Evolutionary conservation across 352 stramenopile genomes (phyloP).

Genomic region (Blastocystis sp.): DNA sequence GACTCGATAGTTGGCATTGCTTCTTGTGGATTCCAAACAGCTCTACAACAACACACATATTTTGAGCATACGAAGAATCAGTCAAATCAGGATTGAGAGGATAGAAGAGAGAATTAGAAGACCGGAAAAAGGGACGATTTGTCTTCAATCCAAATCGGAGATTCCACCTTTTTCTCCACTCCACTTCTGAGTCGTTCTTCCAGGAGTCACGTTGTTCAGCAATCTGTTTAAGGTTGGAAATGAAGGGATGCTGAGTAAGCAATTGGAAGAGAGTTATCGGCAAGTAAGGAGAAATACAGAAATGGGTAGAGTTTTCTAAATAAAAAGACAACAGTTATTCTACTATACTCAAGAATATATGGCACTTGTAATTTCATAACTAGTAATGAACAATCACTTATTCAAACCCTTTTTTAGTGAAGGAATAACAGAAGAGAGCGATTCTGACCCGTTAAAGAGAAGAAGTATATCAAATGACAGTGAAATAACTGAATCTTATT

Average conservation of each 20-base stretch:
- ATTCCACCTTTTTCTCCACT: background rate
- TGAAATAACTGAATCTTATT: background rate
- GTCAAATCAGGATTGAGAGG: background rate
- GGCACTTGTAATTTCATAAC: background rate
- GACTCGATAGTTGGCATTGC: slow-evolving; percentile 36
- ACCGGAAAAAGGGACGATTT: slow-evolving; percentile 40
- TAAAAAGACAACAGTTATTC: background rate
- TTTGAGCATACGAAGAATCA: background rate
- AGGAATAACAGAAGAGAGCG: background rate
- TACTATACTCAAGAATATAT: background rate
- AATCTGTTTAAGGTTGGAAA: background rate
- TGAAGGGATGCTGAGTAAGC: background rate
- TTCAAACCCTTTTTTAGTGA: background rate
- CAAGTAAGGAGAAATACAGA: background rate
- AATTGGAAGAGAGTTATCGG: background rate
- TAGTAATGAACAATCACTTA: background rate
- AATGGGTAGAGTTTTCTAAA: background rate
- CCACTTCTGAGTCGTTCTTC: background rate
- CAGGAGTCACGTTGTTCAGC: background rate
- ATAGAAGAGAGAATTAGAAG: background rate
- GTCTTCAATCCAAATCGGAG: background rate
- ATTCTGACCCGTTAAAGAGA: background rate
- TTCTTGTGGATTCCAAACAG: background rate
- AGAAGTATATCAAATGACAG: slow-evolving; percentile 5
- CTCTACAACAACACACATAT: background rate